These are phyloP conservation scores for Arthroderma sp. DNA, from an alignment of 2,329 filamentous ascomycete species.

Conservation along the genomic window DNA sequence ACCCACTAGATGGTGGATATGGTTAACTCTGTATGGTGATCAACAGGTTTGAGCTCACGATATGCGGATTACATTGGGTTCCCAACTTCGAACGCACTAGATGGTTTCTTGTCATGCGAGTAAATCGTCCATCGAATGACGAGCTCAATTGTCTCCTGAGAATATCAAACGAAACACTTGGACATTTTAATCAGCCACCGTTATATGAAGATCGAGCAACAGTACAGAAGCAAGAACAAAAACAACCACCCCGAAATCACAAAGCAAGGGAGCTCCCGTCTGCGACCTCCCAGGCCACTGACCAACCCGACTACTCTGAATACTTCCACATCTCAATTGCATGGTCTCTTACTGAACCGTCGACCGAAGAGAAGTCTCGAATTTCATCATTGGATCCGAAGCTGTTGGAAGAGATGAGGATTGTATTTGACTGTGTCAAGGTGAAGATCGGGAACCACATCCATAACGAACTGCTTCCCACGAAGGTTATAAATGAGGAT, in stretches of 20 bases:
- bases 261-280: not conserved
- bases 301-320: slow-evolving; percentile 32
- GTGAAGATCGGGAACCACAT: slow-evolving; percentile 63
- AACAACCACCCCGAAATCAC: too few relatives aligned
- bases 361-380: slow-evolving; percentile 24
- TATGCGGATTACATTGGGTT: slow-evolving; percentile 48
- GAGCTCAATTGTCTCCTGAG: slow-evolving; percentile 50
- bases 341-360: slow-evolving; percentile 56
- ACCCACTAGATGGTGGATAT: too few relatives aligned
- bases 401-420: slow-evolving; percentile 25
- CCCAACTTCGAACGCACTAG: slow-evolving; percentile 54
- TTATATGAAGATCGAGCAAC: slow-evolving; percentile 44
- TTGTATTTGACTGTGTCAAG: slow-evolving; percentile 52
- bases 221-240: slow-evolving; percentile 4
- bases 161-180: slow-evolving; percentile 52
- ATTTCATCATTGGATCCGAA: slow-evolving; percentile 13
- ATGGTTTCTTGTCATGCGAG: slow-evolving; percentile 70
- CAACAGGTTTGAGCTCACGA: slow-evolving; percentile 38
- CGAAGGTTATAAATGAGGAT: slow-evolving; percentile 5
- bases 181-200: slow-evolving; percentile 49
- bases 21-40: too few relatives aligned
- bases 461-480: slow-evolving; percentile 19
- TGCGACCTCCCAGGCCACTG: not conserved
- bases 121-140: slow-evolving; percentile 37
- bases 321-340: slow-evolving; percentile 83